phyloP scores from a whole-genome alignment of 176 grass and related monocot species.

The Areca catechu region DNA sequence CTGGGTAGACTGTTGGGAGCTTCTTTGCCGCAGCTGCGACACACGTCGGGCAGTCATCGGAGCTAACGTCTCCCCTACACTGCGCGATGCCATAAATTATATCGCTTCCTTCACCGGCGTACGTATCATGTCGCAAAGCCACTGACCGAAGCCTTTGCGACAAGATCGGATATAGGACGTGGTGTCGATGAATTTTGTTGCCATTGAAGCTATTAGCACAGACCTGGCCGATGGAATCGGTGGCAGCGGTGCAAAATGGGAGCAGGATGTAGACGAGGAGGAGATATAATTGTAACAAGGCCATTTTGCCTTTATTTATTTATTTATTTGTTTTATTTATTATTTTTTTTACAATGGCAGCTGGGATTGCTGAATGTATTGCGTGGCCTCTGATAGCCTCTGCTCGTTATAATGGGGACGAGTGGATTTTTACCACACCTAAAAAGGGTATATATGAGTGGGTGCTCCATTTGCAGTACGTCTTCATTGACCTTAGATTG shows the following conservation, averaged over 20 bases:
- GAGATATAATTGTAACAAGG: constrained; percentile 8
- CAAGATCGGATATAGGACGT: constrained; percentile 38
- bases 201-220: constrained; percentile 32
- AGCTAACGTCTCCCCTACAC: constrained; percentile 61
- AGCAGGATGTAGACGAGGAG: constrained; percentile 23
- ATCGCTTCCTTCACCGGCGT: constrained; percentile 12
- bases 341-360: no score
- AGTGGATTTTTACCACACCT: no score
- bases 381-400: no score
- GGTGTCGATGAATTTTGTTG: constrained; percentile 23
- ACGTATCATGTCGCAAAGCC: constrained; percentile 42
- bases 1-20: constrained; percentile 37
- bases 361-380: no score
- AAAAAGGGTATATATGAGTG: no score
- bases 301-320: constrained; percentile 24
- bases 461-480: no score
- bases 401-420: no score
- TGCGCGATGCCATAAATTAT: constrained; percentile 62
- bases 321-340: no score
- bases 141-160: constrained; percentile 24
- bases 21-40: constrained; percentile 40
- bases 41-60: constrained; percentile 44
- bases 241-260: constrained; percentile 8
- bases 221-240: constrained; percentile 36
- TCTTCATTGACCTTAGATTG: no score